Percentiles rank a stretch among this genome's conserved stretches.
These are phyloP conservation scores for Lepiota venenata DNA, from an alignment of 768 basidiomycete genomes.

Conservation along the genomic window DNA sequence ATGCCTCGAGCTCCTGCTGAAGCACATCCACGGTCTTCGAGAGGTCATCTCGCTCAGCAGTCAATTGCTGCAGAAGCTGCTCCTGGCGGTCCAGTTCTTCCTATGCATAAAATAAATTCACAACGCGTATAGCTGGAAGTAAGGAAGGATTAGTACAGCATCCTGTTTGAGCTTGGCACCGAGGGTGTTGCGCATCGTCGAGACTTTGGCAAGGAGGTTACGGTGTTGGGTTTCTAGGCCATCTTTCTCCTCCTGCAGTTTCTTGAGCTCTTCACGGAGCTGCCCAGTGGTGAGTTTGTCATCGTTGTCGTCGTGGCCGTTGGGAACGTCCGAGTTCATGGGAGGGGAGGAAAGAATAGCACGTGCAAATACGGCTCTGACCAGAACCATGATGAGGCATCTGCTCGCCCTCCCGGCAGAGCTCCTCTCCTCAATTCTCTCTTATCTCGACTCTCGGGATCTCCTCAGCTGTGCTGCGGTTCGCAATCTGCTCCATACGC, in stretches of 20 bases:
- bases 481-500: neutral
- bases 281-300: conserved; percentile 46
- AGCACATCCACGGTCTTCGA: conserved; percentile 71
- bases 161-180: conserved; percentile 96
- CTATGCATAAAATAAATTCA: conserved; percentile 39
- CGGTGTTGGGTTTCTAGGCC: conserved; percentile 82
- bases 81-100: conserved; percentile 97
- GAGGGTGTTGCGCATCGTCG: conserved; percentile 88
- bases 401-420: conserved; percentile 19
- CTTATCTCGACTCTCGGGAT: conserved; percentile 20
- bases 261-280: conserved; percentile 73
- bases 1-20: conserved; percentile 72
- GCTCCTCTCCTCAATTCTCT: conserved; percentile 22
- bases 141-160: conserved; percentile 56
- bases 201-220: conserved; percentile 82
- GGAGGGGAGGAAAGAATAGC: neutral
- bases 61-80: conserved; percentile 75
- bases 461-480: conserved; percentile 17
- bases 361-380: neutral
- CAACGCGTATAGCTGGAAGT: neutral
- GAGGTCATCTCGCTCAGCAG: conserved; percentile 75
- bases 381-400: conserved; percentile 1
- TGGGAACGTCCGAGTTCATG: conserved; percentile 11
- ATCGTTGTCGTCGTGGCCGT: conserved; percentile 30
- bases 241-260: conserved; percentile 84